Evolutionary conservation across 2,329 filamentous ascomycete genomes (phyloP).

Genomic region (Hypomyces rosellus): DNA sequence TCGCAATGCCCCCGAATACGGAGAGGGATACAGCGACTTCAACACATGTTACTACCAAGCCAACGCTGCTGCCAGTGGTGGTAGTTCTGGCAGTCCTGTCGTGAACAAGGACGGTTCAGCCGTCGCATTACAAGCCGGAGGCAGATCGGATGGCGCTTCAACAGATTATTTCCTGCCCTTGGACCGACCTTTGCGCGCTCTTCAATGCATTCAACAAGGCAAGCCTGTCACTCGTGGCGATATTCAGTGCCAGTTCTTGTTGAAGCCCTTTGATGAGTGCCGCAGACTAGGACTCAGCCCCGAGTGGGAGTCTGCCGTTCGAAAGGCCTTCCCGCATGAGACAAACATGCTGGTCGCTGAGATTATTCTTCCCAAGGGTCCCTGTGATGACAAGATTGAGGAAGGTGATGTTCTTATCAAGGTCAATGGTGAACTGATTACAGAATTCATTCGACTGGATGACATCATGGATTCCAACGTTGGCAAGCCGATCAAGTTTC

Average conservation of each 20-base stretch:
- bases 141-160: conserved; percentile 86
- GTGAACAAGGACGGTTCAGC: conserved; percentile 92
- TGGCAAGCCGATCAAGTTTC: conserved; percentile 66
- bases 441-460: conserved; percentile 86
- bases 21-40: conserved; percentile 97
- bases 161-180: conserved; percentile 97
- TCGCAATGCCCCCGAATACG: conserved; percentile 94
- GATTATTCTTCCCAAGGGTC: conserved; percentile 86
- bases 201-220: conserved; percentile 75
- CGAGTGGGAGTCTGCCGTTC: conserved; percentile 79
- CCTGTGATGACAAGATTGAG: conserved; percentile 78
- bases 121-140: conserved; percentile 88
- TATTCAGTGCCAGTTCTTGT: conserved; percentile 95
- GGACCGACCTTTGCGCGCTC: conserved; percentile 79
- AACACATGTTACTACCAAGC: conserved; percentile 96
- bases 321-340: conserved; percentile 80
- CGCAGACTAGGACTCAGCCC: conserved; percentile 77
- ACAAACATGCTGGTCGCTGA: conserved; percentile 97
- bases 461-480: conserved; percentile 88
- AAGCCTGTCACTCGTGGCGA: conserved; percentile 79
- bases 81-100: conserved; percentile 96
- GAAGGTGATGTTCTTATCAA: conserved; percentile 92
- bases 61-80: conserved; percentile 91
- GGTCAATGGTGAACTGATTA: conserved; percentile 88
- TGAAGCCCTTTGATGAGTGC: conserved; percentile 97